A percentile compares a stretch with the other conserved stretches of the same genome.
Conservation (phyloP, 2,329 filamentous ascomycete species). For the Diaporthe sp. region DNA sequence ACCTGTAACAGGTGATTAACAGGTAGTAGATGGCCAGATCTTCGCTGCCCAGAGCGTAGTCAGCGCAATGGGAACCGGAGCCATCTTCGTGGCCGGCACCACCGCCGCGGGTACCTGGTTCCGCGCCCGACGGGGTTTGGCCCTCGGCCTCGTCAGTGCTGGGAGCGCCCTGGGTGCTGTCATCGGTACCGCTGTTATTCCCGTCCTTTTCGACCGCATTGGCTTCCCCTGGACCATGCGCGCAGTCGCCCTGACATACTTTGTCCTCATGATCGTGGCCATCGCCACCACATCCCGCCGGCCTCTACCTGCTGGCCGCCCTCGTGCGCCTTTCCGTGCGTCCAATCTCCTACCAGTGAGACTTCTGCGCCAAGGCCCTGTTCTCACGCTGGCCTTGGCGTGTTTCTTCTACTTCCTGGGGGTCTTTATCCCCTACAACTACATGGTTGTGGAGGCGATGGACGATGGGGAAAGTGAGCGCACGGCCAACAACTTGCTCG, state of each 20-base stretch:
- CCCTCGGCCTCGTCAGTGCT: constrained; percentile 61
- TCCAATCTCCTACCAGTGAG: constrained; percentile 58
- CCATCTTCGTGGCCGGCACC: constrained; percentile 52
- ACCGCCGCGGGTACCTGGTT: constrained; percentile 60
- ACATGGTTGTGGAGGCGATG: constrained; percentile 62
- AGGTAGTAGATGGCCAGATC: constrained; percentile 51
- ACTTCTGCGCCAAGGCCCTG: constrained; percentile 60
- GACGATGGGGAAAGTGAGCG: constrained; percentile 56
- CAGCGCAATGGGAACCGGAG: constrained; percentile 50
- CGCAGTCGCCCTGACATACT: constrained; percentile 52
- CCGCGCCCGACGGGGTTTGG: constrained; percentile 58
- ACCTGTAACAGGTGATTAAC: too few relatives aligned
- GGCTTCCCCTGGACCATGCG: constrained; percentile 57
- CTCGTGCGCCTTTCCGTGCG: constrained; percentile 53
- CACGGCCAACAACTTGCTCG: constrained; percentile 62
- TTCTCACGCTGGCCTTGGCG: constrained; percentile 56
- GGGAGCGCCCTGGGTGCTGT: constrained; percentile 65
- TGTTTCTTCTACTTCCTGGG: constrained; percentile 69
- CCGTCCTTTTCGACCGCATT: constrained; percentile 62
- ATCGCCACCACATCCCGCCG: constrained; percentile 51
- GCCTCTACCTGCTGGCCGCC: constrained; percentile 50
- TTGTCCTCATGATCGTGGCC: constrained; percentile 49
- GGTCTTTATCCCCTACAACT: constrained; percentile 68
- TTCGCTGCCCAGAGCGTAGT: constrained; percentile 54
- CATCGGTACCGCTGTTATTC: constrained; percentile 69